Base-by-base conservation (phyloP, 192 early-diverging fungal species). In the Coemansia sp. region DNA sequence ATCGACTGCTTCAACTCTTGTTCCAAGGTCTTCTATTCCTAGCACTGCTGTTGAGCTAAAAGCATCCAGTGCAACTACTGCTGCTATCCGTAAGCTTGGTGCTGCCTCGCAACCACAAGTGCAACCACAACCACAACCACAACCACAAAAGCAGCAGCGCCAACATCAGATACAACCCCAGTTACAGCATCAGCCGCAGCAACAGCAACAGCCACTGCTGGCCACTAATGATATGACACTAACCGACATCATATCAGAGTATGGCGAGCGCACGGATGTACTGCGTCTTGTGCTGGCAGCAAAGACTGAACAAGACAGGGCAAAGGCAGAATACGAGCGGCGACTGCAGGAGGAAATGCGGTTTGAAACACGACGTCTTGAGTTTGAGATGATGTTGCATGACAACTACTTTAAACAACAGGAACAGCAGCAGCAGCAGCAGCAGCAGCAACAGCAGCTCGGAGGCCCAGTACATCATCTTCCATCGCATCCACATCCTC, bases 331-430 rank as follows among this genome's bases (percentile, higher is more conserved):
- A 58, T 69, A 78, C 58, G 80, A 83, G 66, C 66, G 80, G 26
- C 56, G 80, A 4, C 39, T 77, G 47, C 74, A 77, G 65, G 80
- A 83, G 67, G 80, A 83, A 62, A 72, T 77, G 49, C 75, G 76
- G 26, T 69, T 72, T 22, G 80, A 83, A 59, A 74, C 74, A 22
- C 68, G 72, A 39, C 68, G 80, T 40, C 10, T 83, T 21, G 80
- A 83, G 60, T 83, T 83, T 72, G 79, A 82, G 54, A 82, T 82
- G 79, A 64, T 82, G 71, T 64, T 82, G 26, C 79, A 82, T 19
- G 45, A 52, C 26, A 76, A 82, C 65, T 54, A 70, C 48, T 82
- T 82, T 62, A 76, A 76, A 61, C 73, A 76, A 64, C 79, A 82
- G 67, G 74, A 82, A 36, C 67, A 73, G 48, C 63, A 67, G 51